Base-by-base conservation (phyloP, 306 rosid genomes). In the Glycyrrhiza uralensis region DNA sequence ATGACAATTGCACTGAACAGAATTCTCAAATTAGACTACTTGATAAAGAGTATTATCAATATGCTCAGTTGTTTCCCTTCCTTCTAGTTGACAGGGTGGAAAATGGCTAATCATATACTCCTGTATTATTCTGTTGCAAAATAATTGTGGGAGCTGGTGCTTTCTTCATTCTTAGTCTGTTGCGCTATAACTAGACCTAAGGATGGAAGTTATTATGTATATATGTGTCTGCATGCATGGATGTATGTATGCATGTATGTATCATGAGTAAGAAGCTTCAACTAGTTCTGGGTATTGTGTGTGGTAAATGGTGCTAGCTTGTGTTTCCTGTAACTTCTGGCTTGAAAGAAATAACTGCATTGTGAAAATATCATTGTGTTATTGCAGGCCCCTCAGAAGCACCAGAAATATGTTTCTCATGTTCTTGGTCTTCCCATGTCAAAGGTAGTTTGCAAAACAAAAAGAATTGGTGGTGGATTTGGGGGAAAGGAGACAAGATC, bases 401-500 rank as follows among this genome's bases (percentile, higher is more conserved):
- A 94, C 86, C 98, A 94, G 85, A 90, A 83, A 57, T 87, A 91
- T 26, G 85, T 94, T 80, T 80, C 95, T 67, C 86, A 70, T 80
- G 97, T 94, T 80, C 96, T 91, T 74, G 96, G 90, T 59, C 86
- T 94, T 77, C 95, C 97, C 71, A 83, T 94, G 97, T 91, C 96
- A 47, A 94, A 86, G 63, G 98, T 94, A 33, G 94, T 94, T 69
- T 94, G 98, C 85, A 94, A 82, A 91, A 94, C 95, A 68, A 94
- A 94, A 85, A 83, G 97, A 62, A 86, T 94, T 66, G 98, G 98
- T 39, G 98, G 98, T 79, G 98, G 97, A 70, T 94, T 94, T 81
- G 98, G 98, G 20, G 97, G 98, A 32, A 94, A 94, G 87, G 98
- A 94, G 88, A 94, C 98, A 56, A 89, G 97, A 79, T 83, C 97